Percentiles rank a stretch among this genome's conserved stretches.
Conservation (phyloP, 1,139 yeast species). For the Kodamaea suecica region DNA sequence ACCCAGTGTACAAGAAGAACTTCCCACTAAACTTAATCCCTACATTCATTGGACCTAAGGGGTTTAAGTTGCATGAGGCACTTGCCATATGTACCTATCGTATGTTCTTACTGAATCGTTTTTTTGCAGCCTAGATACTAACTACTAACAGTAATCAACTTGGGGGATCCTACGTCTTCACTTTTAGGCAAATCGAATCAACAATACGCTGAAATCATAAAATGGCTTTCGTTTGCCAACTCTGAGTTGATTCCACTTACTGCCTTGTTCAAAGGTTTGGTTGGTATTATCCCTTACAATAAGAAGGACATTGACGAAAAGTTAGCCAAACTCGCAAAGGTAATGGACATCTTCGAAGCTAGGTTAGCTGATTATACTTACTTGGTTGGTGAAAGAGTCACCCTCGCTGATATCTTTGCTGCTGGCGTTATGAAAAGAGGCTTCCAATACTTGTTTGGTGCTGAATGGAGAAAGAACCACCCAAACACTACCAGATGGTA, state of each 20-base stretch:
- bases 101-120: slow-evolving; percentile 12
- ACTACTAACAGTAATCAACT: slow-evolving; percentile 17
- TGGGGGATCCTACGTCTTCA: slow-evolving; percentile 25
- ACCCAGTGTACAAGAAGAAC: slow-evolving; percentile 42
- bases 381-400: slow-evolving; percentile 85
- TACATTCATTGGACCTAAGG: slow-evolving; percentile 74
- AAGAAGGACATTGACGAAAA: slow-evolving; percentile 70
- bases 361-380: slow-evolving; percentile 74
- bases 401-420: slow-evolving; percentile 77
- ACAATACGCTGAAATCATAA: slow-evolving; percentile 68
- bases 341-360: slow-evolving; percentile 50
- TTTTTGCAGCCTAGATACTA: slow-evolving; percentile 14
- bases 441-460: slow-evolving; percentile 66
- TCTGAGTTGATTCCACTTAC: slow-evolving; percentile 57
- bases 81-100: slow-evolving; percentile 53
- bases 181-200: slow-evolving; percentile 62
- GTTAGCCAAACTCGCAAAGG: slow-evolving; percentile 33
- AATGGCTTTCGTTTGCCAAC: slow-evolving; percentile 83
- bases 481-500: slow-evolving; percentile 86
- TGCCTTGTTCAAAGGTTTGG: slow-evolving; percentile 33
- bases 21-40: slow-evolving; percentile 80
- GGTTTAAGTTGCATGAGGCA: slow-evolving; percentile 72
- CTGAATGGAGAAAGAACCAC: slow-evolving; percentile 70
- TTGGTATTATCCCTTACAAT: slow-evolving; percentile 57
- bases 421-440: slow-evolving; percentile 63